These are phyloP conservation scores for Chloropicon primus DNA, from an alignment of 139 green algal species.

Conservation along the genomic window DNA sequence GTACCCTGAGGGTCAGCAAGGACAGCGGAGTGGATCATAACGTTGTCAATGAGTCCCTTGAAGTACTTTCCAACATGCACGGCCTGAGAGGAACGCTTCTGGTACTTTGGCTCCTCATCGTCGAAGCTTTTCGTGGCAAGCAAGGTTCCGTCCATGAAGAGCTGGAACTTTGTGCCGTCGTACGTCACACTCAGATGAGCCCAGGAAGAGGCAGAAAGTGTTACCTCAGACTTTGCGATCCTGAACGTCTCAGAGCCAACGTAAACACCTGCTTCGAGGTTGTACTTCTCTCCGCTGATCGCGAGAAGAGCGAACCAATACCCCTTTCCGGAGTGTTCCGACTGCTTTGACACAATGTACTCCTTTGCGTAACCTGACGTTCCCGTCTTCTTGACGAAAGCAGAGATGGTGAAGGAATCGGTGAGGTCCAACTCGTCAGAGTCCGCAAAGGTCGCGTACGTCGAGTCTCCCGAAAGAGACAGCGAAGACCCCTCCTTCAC, in stretches of 20 bases:
- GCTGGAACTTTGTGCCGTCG: constrained; percentile 7
- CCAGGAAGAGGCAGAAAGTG: neutral
- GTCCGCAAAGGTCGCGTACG: constrained; percentile 13
- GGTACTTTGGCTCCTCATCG: constrained; percentile 6
- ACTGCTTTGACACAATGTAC: constrained; percentile 20
- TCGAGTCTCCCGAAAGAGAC: neutral
- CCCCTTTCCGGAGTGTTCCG: constrained; percentile 12
- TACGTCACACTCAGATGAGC: constrained; percentile 6
- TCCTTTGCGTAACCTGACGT: neutral
- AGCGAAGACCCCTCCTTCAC: constrained; percentile 15
- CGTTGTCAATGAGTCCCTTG: constrained; percentile 12
- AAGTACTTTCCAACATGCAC: constrained; percentile 19
- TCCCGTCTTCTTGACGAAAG: constrained; percentile 10
- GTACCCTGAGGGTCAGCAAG: neutral
- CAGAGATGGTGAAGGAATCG: constrained; percentile 10
- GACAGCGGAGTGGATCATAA: constrained; percentile 4
- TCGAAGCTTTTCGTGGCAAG: neutral
- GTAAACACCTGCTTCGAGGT: constrained; percentile 15
- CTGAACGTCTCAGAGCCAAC: constrained; percentile 17
- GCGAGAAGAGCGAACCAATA: constrained; percentile 16
- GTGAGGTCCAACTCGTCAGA: constrained; percentile 9
- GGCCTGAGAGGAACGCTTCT: constrained; percentile 9
- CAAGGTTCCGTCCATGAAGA: constrained; percentile 10
- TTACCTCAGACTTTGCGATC: neutral
- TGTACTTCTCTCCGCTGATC: neutral